Percentiles rank a stretch among this genome's conserved stretches.
phyloP scores from a whole-genome alignment of 73 alveolate species.

The Loxodes magnus region DNA sequence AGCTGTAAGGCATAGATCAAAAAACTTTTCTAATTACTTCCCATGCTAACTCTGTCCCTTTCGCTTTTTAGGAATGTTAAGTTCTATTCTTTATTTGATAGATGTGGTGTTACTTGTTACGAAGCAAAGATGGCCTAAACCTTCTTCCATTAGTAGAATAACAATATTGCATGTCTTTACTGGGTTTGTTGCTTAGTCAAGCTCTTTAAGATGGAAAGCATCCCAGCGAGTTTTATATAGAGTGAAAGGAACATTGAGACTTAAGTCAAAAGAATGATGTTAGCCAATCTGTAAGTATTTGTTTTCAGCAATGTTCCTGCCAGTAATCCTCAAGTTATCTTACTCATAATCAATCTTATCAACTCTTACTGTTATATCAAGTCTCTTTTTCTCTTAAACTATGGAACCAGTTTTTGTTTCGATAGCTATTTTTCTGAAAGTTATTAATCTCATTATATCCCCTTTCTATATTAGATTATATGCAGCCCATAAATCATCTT shows the following conservation, averaged over 20 bases:
- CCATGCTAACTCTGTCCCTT: conserved; percentile 46
- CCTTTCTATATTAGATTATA: conserved; percentile 46
- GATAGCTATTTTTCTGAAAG: conserved; percentile 46
- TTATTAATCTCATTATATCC: conserved; percentile 36
- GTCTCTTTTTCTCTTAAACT: conserved; percentile 25
- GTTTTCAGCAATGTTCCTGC: conserved; percentile 54
- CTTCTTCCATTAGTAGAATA: conserved; percentile 79
- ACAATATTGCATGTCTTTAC: conserved; percentile 51
- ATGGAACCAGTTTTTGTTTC: conserved; percentile 43
- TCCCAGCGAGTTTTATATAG: conserved; percentile 63
- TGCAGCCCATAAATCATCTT: conserved; percentile 52
- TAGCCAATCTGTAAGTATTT: conserved; percentile 70
- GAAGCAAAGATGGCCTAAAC: conserved; percentile 59
- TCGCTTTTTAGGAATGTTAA: conserved; percentile 64
- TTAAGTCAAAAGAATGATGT: conserved; percentile 65
- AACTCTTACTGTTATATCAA: conserved; percentile 27
- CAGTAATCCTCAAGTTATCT: conserved; percentile 61
- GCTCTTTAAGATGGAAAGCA: conserved; percentile 50
- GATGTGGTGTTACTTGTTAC: conserved; percentile 56
- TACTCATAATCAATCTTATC: conserved; percentile 57
- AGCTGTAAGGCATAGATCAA: conserved; percentile 38
- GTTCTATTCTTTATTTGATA: conserved; percentile 53
- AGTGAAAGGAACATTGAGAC: conserved; percentile 52
- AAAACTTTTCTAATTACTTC: conserved; percentile 51
- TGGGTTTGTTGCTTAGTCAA: conserved; percentile 50